Base-by-base conservation (phyloP, 371 early-diverging fungal genomes). In the Lichtheimia ornata region DNA sequence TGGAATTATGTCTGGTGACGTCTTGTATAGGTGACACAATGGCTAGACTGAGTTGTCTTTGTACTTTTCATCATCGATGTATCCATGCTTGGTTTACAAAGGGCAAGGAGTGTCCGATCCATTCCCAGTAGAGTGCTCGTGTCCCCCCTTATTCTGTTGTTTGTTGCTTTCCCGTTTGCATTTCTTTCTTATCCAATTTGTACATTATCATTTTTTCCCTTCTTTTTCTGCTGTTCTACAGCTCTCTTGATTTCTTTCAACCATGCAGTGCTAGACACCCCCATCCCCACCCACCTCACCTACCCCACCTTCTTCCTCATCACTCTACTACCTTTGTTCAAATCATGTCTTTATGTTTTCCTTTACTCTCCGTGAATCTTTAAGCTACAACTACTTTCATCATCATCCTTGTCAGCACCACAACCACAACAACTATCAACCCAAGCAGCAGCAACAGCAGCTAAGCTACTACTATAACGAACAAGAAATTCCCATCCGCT, bases 31-130 rank as follows among this genome's bases (percentile, higher is more conserved):
- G 86, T 50, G 79, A 87, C 51, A 74, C 82, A 17, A 83, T 91
- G 35, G 91, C 92, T 3, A 67, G 91, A 9, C 73, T 92, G 58
- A 91, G 87, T 65, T 93, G 94, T 66, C 71, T 93, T 18, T 62
- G 62, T 24, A 80, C 88, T 18, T 93, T 84, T 67, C 93, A 93
- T 66, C 79, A 82, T 47, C 69, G 70, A 22, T 93, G 93, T 71
- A 87, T 91, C 58, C 77, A 76, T 57, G 81, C 70, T 61, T 90
- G 90, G 87, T 73, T 86, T 28, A 69, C 70, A 51, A 79, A 83
- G 59, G 82, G 85, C 20, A 77, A 76, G 15, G 71, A 79, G 6
- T 88, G 89, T 53, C 89, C 89, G 7, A 72, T 86, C 9, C 89
- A 88, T 67, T 82, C 77, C 45, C 62, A 56, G 22, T 62, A 53